phyloP scores from a whole-genome alignment of 1,284 basidiomycete genomes.

The Caloboletus inedulis region DNA sequence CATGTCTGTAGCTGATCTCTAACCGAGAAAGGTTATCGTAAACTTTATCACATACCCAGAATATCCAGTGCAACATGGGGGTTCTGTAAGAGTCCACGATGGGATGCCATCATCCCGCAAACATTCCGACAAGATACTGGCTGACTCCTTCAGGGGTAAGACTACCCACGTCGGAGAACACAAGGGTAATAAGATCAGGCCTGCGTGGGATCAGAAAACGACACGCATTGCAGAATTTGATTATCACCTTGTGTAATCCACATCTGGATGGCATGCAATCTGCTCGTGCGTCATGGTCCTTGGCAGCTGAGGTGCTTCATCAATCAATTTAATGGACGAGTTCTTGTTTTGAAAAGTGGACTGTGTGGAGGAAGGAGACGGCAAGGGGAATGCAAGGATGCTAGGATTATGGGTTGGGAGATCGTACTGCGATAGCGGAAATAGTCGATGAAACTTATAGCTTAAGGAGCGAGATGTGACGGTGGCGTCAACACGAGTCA shows the following conservation, averaged over 20 bases:
- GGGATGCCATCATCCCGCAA: constrained; percentile 55
- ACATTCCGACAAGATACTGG: constrained; percentile 89
- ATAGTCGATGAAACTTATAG: constrained; percentile 97
- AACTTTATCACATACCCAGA: constrained; percentile 37
- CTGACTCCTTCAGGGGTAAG: constrained; percentile 90
- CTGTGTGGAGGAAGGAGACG: constrained; percentile 30
- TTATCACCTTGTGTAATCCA: constrained; percentile 76
- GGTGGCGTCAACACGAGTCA: constrained; percentile 25
- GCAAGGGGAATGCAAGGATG: constrained; percentile 61
- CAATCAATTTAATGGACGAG: constrained; percentile 12
- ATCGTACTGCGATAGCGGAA: constrained; percentile 96
- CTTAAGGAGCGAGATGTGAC: constrained; percentile 40
- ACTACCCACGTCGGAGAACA: constrained; percentile 90
- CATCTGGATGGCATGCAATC: constrained; percentile 73
- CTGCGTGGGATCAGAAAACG: constrained; percentile 40
- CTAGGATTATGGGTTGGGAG: constrained; percentile 79
- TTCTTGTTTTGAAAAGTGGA: constrained; percentile 16
- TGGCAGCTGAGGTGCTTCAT: constrained; percentile 25
- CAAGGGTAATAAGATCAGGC: constrained; percentile 84
- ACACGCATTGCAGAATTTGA: constrained; percentile 12
- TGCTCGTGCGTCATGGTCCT: constrained; percentile 67
- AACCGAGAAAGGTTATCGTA: constrained; percentile 37
- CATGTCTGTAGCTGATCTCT: constrained; percentile 19
- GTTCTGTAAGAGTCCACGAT: not conserved
- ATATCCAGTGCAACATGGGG: constrained; percentile 1